These are phyloP conservation scores for Debaryomyces sp. DNA, from an alignment of 1,139 yeast species.

Conservation along the genomic window DNA sequence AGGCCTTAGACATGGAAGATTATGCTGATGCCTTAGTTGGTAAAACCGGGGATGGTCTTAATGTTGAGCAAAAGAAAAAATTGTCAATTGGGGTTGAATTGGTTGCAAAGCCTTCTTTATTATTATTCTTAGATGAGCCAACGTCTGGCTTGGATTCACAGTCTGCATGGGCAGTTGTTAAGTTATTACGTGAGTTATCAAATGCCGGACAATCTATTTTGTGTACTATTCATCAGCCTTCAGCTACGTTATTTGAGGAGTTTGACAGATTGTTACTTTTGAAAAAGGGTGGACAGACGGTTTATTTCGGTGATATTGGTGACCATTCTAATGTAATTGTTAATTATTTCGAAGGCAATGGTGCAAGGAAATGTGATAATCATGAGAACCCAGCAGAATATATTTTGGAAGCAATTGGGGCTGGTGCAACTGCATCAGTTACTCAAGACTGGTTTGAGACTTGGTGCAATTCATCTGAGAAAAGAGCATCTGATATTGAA, in stretches of 20 bases:
- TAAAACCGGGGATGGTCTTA: constrained; percentile 57
- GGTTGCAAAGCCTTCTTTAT: constrained; percentile 82
- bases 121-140: constrained; percentile 87
- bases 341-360: constrained; percentile 68
- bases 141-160: constrained; percentile 93
- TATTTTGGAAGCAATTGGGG: constrained; percentile 64
- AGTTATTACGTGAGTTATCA: constrained; percentile 73
- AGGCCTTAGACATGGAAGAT: constrained; percentile 57
- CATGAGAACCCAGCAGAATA: constrained; percentile 69
- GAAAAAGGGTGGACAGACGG: constrained; percentile 76
- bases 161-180: constrained; percentile 86
- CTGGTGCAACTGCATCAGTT: constrained; percentile 63
- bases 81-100: constrained; percentile 79
- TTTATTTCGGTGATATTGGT: constrained; percentile 81
- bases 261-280: constrained; percentile 75
- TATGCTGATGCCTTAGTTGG: constrained; percentile 70
- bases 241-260: constrained; percentile 74
- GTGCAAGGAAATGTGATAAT: constrained; percentile 59
- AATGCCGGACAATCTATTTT: constrained; percentile 80
- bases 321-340: constrained; percentile 60
- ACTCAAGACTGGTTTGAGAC: constrained; percentile 48
- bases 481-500: constrained; percentile 19
- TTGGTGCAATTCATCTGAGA: constrained; percentile 46
- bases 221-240: constrained; percentile 85
- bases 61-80: constrained; percentile 68